Percentiles rank a stretch among this genome's conserved stretches.
Conservation (phyloP, 345 rosid species). For the Eucalyptus microcorys region DNA sequence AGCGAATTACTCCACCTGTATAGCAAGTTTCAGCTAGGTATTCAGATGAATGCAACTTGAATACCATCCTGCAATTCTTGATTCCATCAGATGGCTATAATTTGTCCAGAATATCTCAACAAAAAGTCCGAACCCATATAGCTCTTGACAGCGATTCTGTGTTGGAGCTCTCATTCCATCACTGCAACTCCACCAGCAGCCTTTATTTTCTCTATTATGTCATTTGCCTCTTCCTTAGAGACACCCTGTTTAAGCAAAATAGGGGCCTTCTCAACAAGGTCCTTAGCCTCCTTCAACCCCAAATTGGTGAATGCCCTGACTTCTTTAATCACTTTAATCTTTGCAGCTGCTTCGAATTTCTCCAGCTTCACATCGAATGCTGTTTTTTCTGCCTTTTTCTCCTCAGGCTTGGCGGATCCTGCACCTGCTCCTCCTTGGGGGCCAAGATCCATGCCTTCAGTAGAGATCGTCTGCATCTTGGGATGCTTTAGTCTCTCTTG, state of each 20-base stretch:
- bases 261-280: slow-evolving; percentile 26
- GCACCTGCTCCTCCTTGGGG: slow-evolving; percentile 1
- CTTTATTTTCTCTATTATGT: slow-evolving; percentile 23
- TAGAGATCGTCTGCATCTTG: not conserved
- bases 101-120: not conserved
- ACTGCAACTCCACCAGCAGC: slow-evolving; percentile 29
- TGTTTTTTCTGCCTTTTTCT: slow-evolving; percentile 10
- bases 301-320: slow-evolving; percentile 15
- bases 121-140: not conserved
- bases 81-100: not conserved
- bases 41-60: not conserved
- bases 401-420: slow-evolving; percentile 8
- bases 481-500: not conserved
- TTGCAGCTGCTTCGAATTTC: slow-evolving; percentile 23
- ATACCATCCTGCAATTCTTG: not conserved
- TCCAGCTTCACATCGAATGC: slow-evolving; percentile 27
- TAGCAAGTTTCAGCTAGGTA: not conserved
- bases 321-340: slow-evolving; percentile 34
- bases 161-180: slow-evolving; percentile 16
- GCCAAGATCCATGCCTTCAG: slow-evolving; percentile 8
- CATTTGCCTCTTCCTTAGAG: slow-evolving; percentile 28
- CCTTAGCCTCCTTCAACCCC: slow-evolving; percentile 35
- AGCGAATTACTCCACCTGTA: not conserved
- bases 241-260: slow-evolving; percentile 24
- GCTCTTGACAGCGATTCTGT: not conserved